Base-by-base conservation (phyloP, 2,329 filamentous ascomycete genomes). In the Stemphylium vesicarium region DNA sequence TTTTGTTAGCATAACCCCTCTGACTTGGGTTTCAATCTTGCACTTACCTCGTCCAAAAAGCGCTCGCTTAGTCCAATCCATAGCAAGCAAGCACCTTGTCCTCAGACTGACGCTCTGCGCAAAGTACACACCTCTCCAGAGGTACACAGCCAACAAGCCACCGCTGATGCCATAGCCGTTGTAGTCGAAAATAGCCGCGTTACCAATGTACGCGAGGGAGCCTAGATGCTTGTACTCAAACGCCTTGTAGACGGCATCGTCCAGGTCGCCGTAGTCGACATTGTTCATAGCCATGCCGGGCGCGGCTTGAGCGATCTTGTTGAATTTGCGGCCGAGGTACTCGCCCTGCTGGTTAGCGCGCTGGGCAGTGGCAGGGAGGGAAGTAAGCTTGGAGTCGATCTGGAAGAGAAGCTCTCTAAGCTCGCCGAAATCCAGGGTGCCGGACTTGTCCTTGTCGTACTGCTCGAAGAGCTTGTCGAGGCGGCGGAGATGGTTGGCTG, bases 1-100 rank as follows among this genome's bases (percentile, higher is more conserved):
- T 11, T 1, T 10, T 4, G 38, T 61, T 53, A 62, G 59, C 40
- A 10, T 11, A 10, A 11, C 31, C 12, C 22, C 4, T 24, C 6
- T 24, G 2, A 5, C 2, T 24, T 24, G 22, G 6, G 5, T 24
- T 6, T 24, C 22, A 4, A 24, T 24, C 22, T 7, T 24, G 4
- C 22, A 81, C 88, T 80, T 78, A 97, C 94, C 95, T 88, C 95
- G 85, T 64, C 95, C 95, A 80, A 99, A 99, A 18, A 99, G 77
- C 11, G 92, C 91, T 73, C 96, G 84, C 85, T 98, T 99, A n/a
- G 87, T 88, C 95, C 95, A 99, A 75, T 99, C 95, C 95, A 99
- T 97, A 15, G 92, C 92, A 77, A 99, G 82, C 70, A 99, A 78
- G 62, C 92, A 85, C 59, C 94, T 85, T 22, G 95, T 99, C 64